Evolutionary conservation across 1,284 basidiomycete species (phyloP).

Genomic region (Tilletia indica): DNA sequence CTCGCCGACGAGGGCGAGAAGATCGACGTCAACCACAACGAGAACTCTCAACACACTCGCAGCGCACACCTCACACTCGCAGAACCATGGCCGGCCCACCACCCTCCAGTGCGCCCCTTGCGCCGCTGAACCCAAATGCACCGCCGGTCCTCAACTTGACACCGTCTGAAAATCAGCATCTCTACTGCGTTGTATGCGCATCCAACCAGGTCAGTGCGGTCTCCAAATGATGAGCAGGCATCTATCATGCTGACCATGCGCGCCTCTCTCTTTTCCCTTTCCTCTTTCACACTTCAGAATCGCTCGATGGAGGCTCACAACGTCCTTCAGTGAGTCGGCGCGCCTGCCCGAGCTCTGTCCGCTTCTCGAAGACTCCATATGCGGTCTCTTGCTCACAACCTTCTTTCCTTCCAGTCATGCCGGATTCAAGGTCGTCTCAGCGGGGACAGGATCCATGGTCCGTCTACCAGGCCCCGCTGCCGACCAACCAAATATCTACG

Average conservation of each 20-base stretch:
- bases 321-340: conserved; percentile 64
- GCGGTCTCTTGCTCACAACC: background rate
- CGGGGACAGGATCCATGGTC: conserved; percentile 93
- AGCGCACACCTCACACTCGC: background rate
- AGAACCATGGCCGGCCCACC: background rate
- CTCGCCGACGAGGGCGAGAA: background rate
- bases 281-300: conserved; percentile 65
- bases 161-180: conserved; percentile 15
- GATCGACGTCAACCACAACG: background rate
- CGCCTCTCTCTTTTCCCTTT: background rate
- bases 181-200: conserved; percentile 97
- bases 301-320: conserved; percentile 98
- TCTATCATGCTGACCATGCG: background rate
- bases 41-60: background rate
- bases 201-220: conserved; percentile 65
- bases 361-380: background rate
- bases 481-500: conserved; percentile 95
- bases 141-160: conserved; percentile 9
- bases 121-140: conserved; percentile 17
- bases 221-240: too few species aligned
- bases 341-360: background rate
- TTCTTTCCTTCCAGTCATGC: conserved; percentile 62
- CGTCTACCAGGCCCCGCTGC: conserved; percentile 91
- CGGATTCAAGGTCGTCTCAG: conserved; percentile 86
- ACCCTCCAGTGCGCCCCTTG: conserved; percentile 19